Conservation (phyloP, 805 yeast genomes). For the Candida endomychidarum region DNA sequence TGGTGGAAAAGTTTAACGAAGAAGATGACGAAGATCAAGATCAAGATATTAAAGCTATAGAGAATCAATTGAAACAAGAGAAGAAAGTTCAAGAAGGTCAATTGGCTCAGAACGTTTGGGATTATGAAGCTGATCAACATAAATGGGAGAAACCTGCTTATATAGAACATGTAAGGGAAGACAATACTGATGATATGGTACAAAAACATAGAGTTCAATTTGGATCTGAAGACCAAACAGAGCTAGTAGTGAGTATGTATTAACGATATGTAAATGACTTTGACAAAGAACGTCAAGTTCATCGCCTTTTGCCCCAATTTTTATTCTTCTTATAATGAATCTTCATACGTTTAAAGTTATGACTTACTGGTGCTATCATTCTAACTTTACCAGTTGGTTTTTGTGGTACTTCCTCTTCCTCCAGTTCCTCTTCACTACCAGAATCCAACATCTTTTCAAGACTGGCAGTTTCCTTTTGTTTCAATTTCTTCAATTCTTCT, state of each 20-base stretch:
- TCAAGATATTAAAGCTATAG: conserved; percentile 35
- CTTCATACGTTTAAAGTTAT: conserved; percentile 54
- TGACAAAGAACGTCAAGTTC: background rate
- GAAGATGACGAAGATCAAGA: conserved; percentile 24
- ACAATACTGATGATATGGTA: background rate
- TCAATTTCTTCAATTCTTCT: conserved; percentile 35
- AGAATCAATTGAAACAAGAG: conserved; percentile 28
- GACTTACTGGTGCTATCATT: conserved; percentile 37
- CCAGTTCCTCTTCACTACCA: conserved; percentile 11
- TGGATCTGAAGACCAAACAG: conserved; percentile 21
- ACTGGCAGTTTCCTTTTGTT: conserved; percentile 24
- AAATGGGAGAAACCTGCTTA: conserved; percentile 59
- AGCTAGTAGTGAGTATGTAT: conserved; percentile 22
- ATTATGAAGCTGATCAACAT: conserved; percentile 51
- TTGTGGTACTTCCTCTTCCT: conserved; percentile 13
- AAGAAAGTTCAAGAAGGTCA: conserved; percentile 27
- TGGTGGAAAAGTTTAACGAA: conserved; percentile 46
- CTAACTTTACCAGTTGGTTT: conserved; percentile 10
- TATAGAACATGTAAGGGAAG: conserved; percentile 11
- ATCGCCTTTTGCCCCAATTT: conserved; percentile 28
- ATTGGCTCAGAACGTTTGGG: conserved; percentile 52
- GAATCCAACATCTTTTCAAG: conserved; percentile 24
- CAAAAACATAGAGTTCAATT: conserved; percentile 29
- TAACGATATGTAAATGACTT: conserved; percentile 4
- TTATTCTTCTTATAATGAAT: conserved; percentile 41